A percentile compares a stretch with the other conserved stretches of the same genome.
Evolutionary conservation across 768 basidiomycete species (phyloP).

Genomic region (Boletus sensibilis): DNA sequence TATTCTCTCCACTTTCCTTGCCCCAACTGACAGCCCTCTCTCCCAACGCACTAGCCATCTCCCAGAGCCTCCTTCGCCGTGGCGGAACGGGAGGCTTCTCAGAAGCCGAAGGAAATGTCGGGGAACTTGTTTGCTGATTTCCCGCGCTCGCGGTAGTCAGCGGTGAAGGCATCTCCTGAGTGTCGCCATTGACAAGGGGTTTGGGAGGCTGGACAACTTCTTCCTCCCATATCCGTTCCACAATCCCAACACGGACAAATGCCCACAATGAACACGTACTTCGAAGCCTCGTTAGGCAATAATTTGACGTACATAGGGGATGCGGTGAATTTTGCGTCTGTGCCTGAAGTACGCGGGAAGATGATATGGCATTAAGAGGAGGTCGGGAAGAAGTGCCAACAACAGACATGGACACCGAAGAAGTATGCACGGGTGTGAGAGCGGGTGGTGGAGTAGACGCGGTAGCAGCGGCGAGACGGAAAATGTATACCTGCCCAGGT

Average conservation of each 20-base stretch:
- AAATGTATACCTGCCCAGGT: conserved; percentile 60
- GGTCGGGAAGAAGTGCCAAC: conserved; percentile 23
- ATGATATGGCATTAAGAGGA: conserved; percentile 36
- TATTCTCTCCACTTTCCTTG: conserved; percentile 32
- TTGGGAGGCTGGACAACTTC: conserved; percentile 44
- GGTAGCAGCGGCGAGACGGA: conserved; percentile 50
- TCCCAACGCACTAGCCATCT: conserved; percentile 61
- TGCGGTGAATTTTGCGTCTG: conserved; percentile 37
- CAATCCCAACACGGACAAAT: conserved; percentile 76
- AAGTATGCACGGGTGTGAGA: conserved; percentile 20
- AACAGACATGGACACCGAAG: conserved; percentile 35
- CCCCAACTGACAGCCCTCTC: conserved; percentile 61
- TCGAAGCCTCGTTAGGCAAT: conserved; percentile 81
- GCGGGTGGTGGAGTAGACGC: conserved; percentile 24
- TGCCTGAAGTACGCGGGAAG: conserved; percentile 38
- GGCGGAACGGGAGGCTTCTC: conserved; percentile 65
- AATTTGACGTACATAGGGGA: conserved; percentile 80
- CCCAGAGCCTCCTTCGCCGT: conserved; percentile 62
- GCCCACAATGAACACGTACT: conserved; percentile 90
- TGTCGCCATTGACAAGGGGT: conserved; percentile 16
- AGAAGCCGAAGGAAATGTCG: conserved; percentile 1
- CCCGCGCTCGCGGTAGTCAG: not conserved
- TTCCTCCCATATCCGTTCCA: conserved; percentile 90
- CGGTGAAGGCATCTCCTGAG: not conserved
- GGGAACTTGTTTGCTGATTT: conserved; percentile 1